Evolutionary conservation across 345 rosid species (phyloP).

Genomic region (Excoecaria agallocha): DNA sequence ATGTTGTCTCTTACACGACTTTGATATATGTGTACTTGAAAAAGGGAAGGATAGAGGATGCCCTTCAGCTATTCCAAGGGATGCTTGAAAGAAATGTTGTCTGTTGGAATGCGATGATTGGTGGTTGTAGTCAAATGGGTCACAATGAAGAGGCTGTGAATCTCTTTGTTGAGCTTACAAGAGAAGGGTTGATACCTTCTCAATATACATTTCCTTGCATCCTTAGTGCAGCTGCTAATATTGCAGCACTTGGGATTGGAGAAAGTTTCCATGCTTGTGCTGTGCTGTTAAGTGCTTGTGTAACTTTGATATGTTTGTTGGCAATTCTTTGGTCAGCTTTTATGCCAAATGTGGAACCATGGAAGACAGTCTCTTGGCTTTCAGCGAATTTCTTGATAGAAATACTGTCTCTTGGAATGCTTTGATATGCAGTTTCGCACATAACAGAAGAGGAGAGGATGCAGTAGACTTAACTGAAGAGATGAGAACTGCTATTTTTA

Average conservation of each 20-base stretch:
- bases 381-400: constrained; percentile 36
- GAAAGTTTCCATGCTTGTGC: constrained; percentile 68
- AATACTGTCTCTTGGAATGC: constrained; percentile 72
- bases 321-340: constrained; percentile 66
- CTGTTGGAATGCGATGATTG: constrained; percentile 77
- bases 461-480: constrained; percentile 50
- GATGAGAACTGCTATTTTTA: constrained; percentile 40
- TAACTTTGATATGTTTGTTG: constrained; percentile 38
- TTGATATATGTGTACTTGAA: constrained; percentile 60
- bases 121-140: constrained; percentile 76
- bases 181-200: constrained; percentile 54
- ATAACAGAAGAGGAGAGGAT: constrained; percentile 72
- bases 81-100: constrained; percentile 75
- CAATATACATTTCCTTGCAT: constrained; percentile 58
- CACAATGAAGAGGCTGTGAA: constrained; percentile 71
- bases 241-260: constrained; percentile 63
- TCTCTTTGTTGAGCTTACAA: constrained; percentile 61
- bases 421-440: constrained; percentile 74
- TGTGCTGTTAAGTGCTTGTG: constrained; percentile 57
- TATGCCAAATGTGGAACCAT: constrained; percentile 81
- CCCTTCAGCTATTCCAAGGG: constrained; percentile 38
- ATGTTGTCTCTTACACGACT: constrained; percentile 68
- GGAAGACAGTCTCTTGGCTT: constrained; percentile 62
- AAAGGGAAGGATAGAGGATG: constrained; percentile 44
- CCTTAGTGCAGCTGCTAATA: constrained; percentile 59